Percentiles rank a stretch among this genome's conserved stretches.
Evolutionary conservation across 352 stramenopile species (phyloP).

Genomic region (Phytophthora cactorum): DNA sequence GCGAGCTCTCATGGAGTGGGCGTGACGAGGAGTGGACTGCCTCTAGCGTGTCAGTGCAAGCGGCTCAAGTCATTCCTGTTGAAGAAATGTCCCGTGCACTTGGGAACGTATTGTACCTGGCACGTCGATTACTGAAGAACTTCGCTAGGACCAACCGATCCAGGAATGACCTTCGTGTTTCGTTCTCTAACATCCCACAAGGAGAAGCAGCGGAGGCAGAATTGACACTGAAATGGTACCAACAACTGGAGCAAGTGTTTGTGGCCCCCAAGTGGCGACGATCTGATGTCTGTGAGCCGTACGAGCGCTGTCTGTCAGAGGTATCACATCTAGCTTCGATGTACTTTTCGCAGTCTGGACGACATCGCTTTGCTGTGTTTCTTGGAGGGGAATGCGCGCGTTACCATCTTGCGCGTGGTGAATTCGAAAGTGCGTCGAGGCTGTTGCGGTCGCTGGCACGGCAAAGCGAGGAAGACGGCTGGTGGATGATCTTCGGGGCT

Average conservation of each 20-base stretch:
- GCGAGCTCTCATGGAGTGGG: constrained; percentile 76
- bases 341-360: constrained; percentile 72
- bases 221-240: constrained; percentile 53
- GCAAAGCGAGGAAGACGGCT: constrained; percentile 82
- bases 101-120: constrained; percentile 77
- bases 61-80: constrained; percentile 51
- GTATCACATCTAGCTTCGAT: constrained; percentile 78
- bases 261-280: constrained; percentile 22
- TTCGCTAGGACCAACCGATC: constrained; percentile 35
- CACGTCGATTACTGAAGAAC: constrained; percentile 60
- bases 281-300: constrained; percentile 30
- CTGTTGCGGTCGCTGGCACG: constrained; percentile 71
- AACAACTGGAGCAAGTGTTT: constrained; percentile 56
- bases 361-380: constrained; percentile 82
- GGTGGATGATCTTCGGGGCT: constrained; percentile 64
- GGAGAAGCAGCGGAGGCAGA: not conserved
- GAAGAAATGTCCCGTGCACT: constrained; percentile 71
- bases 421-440: constrained; percentile 71
- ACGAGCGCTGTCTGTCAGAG: constrained; percentile 72
- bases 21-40: constrained; percentile 66
- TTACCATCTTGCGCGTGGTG: constrained; percentile 59
- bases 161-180: constrained; percentile 7
- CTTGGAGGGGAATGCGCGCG: constrained; percentile 70
- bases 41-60: constrained; percentile 49
- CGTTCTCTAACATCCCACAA: constrained; percentile 2